Evolutionary conservation across 495 filamentous ascomycete genomes (phyloP).

Genomic region (Hyaloscypha variabilis): DNA sequence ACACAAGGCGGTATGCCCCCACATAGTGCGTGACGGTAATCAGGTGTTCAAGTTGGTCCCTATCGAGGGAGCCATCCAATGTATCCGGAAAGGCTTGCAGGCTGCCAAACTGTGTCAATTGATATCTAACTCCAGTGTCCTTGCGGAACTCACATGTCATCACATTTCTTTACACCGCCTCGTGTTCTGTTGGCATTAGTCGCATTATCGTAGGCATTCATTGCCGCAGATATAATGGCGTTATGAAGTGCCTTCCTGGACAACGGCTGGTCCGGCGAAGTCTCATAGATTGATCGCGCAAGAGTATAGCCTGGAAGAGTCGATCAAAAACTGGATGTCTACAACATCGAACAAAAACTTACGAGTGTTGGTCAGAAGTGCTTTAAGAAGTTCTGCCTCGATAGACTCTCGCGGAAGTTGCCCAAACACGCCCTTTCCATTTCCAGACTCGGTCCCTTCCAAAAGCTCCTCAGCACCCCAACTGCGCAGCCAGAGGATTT

Average conservation of each 20-base stretch:
- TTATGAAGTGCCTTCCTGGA: slow-evolving; percentile 56
- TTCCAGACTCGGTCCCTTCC: slow-evolving; percentile 32
- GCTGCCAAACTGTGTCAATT: slow-evolving; percentile 38
- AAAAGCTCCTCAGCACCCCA: slow-evolving; percentile 63
- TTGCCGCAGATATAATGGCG: slow-evolving; percentile 66
- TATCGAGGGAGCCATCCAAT: slow-evolving; percentile 55
- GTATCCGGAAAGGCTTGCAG: slow-evolving; percentile 70
- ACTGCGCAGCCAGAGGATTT: slow-evolving; percentile 79
- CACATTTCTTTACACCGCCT: slow-evolving; percentile 81
- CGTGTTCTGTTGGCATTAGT: slow-evolving; percentile 85
- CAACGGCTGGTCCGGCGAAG: slow-evolving; percentile 52
- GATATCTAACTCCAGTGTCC: neutral
- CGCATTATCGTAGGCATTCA: slow-evolving; percentile 83
- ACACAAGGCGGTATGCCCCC: slow-evolving; percentile 83
- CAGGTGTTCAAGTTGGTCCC: slow-evolving; percentile 65
- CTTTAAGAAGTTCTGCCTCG: slow-evolving; percentile 76
- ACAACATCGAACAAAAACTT: slow-evolving; percentile 31
- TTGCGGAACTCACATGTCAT: slow-evolving; percentile 71
- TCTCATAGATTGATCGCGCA: slow-evolving; percentile 71
- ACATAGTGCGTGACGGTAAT: slow-evolving; percentile 85
- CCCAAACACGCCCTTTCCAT: slow-evolving; percentile 67
- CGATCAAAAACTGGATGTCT: neutral
- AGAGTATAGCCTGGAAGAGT: slow-evolving; percentile 62
- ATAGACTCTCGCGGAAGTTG: slow-evolving; percentile 63
- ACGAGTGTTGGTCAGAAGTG: slow-evolving; percentile 70